Percentiles rank a stretch among this genome's conserved stretches.
Conservation (phyloP, 352 stramenopile species). For the Pilasporangium apinafurcum region DNA sequence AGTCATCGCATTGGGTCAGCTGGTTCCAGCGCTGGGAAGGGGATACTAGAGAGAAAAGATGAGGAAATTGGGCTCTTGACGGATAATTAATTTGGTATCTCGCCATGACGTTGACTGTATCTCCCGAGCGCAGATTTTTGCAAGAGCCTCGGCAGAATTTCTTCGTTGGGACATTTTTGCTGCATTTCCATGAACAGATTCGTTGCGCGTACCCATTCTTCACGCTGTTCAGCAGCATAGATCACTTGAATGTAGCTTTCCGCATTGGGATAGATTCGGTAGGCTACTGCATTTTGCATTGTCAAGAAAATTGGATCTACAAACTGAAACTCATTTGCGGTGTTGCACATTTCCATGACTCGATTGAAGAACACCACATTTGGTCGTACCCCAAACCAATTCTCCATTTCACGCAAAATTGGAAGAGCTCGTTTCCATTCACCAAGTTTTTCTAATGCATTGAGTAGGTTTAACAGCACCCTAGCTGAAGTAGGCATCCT, state of each 20-base stretch:
- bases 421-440: conserved; percentile 42
- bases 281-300: conserved; percentile 45
- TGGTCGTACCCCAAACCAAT: conserved; percentile 30
- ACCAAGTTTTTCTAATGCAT: conserved; percentile 32
- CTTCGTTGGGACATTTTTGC: conserved; percentile 38
- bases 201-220: conserved; percentile 61
- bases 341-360: conserved; percentile 68
- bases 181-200: conserved; percentile 76
- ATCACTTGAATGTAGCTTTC: conserved; percentile 76
- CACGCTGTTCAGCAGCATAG: conserved; percentile 53
- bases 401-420: conserved; percentile 35
- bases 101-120: conserved; percentile 36
- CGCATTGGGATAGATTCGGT: conserved; percentile 35
- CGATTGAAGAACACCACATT: conserved; percentile 40
- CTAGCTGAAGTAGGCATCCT: conserved; percentile 8
- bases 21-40: too few species aligned
- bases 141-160: conserved; percentile 38
- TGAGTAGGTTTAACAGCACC: conserved; percentile 35
- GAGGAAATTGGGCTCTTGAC: conserved; percentile 54
- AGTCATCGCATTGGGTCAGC: conserved; percentile 3
- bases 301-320: conserved; percentile 62
- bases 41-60: too few species aligned
- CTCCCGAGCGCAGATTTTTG: conserved; percentile 59
- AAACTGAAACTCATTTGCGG: conserved; percentile 31
- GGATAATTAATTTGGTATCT: conserved; percentile 11